Conservation (phyloP, 2,329 filamentous ascomycete genomes). For the Aureobasidium sp. region DNA sequence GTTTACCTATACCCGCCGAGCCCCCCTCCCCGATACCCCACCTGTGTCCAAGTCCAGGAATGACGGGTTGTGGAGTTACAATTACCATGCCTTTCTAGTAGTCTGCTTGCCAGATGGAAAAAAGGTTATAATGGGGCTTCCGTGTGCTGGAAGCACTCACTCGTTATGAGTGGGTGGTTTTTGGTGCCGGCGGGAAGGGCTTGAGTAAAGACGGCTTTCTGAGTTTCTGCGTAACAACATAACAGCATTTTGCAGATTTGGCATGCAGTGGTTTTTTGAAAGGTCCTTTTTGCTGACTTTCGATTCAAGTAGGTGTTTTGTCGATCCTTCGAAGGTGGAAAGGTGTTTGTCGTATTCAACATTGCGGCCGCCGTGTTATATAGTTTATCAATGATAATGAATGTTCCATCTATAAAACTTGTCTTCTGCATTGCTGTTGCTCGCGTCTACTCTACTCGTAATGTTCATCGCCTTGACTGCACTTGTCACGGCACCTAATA, state of each 20-base stretch:
- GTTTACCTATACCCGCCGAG: slow-evolving; percentile 29
- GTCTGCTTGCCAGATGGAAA: slow-evolving; percentile 10
- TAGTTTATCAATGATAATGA: background rate
- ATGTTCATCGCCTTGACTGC: background rate
- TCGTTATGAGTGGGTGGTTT: slow-evolving; percentile 30
- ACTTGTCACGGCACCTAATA: background rate
- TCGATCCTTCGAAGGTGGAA: background rate
- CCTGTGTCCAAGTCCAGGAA: slow-evolving; percentile 25
- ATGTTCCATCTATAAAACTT: background rate
- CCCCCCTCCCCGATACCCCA: slow-evolving; percentile 33
- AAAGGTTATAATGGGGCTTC: slow-evolving; percentile 27
- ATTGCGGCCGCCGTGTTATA: background rate
- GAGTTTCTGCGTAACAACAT: slow-evolving; percentile 18
- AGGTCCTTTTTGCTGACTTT: slow-evolving; percentile 4
- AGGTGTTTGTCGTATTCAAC: background rate
- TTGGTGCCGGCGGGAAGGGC: slow-evolving; percentile 31
- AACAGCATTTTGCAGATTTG: background rate
- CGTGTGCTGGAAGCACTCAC: slow-evolving; percentile 26
- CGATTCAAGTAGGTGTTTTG: slow-evolving; percentile 3
- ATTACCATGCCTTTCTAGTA: slow-evolving; percentile 14
- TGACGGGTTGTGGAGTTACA: slow-evolving; percentile 35
- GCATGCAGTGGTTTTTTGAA: background rate
- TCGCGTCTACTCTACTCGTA: no score
- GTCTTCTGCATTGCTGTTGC: background rate
- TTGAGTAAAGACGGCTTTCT: slow-evolving; percentile 34